Conservation (phyloP, 192 early-diverging fungal species). For the Coemansia sp. region DNA sequence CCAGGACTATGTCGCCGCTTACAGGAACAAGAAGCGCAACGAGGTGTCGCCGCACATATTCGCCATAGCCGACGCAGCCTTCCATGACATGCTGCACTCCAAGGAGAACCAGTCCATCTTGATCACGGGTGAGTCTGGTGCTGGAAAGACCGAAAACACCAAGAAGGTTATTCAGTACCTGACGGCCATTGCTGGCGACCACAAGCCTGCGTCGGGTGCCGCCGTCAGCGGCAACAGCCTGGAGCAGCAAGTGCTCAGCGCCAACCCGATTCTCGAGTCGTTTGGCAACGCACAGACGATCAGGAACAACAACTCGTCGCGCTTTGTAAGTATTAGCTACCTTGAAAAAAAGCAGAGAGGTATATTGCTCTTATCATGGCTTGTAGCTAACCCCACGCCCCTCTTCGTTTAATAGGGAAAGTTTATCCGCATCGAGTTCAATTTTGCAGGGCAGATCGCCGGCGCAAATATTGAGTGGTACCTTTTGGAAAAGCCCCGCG, state of each 20-base stretch:
- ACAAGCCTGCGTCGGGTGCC: conserved; percentile 29
- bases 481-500: conserved; percentile 95
- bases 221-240: conserved; percentile 60
- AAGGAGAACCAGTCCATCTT: conserved; percentile 96
- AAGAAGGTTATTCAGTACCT: conserved; percentile 99
- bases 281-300: conserved; percentile 99
- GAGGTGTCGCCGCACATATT: conserved; percentile 90
- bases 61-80: conserved; percentile 89
- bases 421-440: conserved; percentile 99
- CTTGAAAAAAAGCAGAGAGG: too few relatives aligned
- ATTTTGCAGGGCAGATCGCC: conserved; percentile 77
- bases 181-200: conserved; percentile 80
- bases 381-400: not conserved
- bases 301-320: conserved; percentile 97
- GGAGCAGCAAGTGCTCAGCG: conserved; percentile 92
- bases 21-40: conserved; percentile 69
- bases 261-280: conserved; percentile 96
- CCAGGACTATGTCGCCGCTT: conserved; percentile 63
- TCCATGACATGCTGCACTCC: conserved; percentile 92
- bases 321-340: conserved; percentile 66
- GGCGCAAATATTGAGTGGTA: conserved; percentile 98
- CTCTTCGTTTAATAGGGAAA: conserved; percentile 64
- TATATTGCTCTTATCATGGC: not conserved
- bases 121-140: conserved; percentile 99
- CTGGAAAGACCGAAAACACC: conserved; percentile 99